These are phyloP conservation scores for Hamamelis virginiana DNA, from an alignment of 164 flowering plant genomes.

Conservation along the genomic window DNA sequence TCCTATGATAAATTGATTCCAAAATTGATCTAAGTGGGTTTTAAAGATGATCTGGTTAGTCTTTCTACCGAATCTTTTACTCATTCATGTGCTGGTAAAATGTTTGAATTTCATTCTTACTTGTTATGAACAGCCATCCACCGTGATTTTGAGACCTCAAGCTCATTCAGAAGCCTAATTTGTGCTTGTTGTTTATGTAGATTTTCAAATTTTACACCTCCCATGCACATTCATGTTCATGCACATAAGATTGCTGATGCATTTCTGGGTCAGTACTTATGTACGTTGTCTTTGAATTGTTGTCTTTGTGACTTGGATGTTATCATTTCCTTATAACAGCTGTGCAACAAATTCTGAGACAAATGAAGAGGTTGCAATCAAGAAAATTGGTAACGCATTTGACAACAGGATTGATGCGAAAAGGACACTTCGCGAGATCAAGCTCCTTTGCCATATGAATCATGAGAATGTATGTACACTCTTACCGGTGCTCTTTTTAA, in stretches of 20 bases:
- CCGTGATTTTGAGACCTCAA: not conserved
- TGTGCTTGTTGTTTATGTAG: not conserved
- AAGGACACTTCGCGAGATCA: constrained; percentile 77
- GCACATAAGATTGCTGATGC: not conserved
- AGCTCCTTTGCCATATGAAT: constrained; percentile 74
- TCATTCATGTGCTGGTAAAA: not conserved
- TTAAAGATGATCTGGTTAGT: not conserved
- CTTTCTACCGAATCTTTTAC: not conserved
- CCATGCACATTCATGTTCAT: not conserved
- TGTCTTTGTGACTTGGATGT: not conserved
- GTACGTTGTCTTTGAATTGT: not conserved
- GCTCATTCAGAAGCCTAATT: not conserved
- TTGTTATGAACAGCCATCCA: not conserved
- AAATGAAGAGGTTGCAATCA: constrained; percentile 73
- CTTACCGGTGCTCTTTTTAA: no score
- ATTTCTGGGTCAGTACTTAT: not conserved
- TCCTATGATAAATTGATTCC: not conserved
- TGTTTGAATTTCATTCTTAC: not conserved
- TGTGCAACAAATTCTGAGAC: constrained; percentile 70
- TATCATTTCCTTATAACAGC: constrained; percentile 29
- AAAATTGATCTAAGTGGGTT: not conserved
- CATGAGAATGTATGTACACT: constrained; percentile 90
- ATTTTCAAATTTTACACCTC: not conserved
- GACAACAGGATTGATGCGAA: constrained; percentile 81
- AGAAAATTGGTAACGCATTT: constrained; percentile 77